phyloP scores from a whole-genome alignment of 2,329 filamentous ascomycete genomes.

The Knoxdaviesia proteae region DNA sequence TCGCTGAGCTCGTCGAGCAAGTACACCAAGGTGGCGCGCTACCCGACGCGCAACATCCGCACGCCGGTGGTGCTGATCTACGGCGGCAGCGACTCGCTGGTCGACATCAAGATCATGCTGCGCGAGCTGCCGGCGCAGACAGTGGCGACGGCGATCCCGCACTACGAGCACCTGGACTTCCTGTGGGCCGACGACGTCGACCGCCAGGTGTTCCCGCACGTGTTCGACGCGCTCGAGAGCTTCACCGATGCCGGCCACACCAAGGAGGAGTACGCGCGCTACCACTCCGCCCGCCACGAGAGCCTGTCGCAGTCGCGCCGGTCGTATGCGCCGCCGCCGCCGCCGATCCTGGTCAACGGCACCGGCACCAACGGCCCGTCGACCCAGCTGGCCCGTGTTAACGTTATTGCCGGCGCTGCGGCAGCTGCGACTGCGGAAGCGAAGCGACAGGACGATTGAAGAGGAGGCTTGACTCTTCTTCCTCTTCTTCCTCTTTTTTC shows the following conservation, averaged over 20 bases:
- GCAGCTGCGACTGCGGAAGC: no score
- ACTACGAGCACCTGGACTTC: constrained; percentile 95
- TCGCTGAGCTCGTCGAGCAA: constrained; percentile 50
- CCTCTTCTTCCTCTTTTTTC: background rate
- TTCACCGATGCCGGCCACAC: constrained; percentile 39
- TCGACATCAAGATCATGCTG: constrained; percentile 86
- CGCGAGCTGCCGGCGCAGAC: constrained; percentile 72
- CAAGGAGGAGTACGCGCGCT: constrained; percentile 38
- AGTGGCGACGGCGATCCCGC: constrained; percentile 64
- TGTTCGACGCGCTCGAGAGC: constrained; percentile 70
- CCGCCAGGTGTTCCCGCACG: constrained; percentile 67
- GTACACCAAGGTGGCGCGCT: constrained; percentile 91
- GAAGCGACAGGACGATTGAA: no score
- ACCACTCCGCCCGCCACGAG: constrained; percentile 27
- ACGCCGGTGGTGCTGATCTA: constrained; percentile 89
- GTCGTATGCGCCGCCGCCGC: background rate
- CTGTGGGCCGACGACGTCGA: constrained; percentile 82
- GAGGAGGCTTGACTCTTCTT: background rate
- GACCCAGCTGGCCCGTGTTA: no score
- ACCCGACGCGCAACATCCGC: constrained; percentile 90
- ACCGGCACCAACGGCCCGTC: no score
- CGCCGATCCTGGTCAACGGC: no score
- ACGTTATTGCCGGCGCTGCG: no score
- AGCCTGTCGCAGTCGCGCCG: constrained; percentile 15
- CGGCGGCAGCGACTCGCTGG: constrained; percentile 78